Conservation (phyloP, 2,329 filamentous ascomycete genomes). For the Stachybotrys elegans region DNA sequence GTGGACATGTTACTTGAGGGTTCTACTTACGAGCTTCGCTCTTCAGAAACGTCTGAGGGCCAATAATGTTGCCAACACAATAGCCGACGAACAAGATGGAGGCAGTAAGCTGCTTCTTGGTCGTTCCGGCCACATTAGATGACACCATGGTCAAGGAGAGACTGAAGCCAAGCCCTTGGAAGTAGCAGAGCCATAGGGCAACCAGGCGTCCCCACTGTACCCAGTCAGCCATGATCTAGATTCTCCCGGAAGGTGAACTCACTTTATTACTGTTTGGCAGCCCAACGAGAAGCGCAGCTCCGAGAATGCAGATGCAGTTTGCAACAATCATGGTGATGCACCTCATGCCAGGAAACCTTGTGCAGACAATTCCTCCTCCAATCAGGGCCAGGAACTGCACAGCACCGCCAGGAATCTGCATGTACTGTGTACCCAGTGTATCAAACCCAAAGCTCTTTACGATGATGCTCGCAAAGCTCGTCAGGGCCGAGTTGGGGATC, state of each 20-base stretch:
- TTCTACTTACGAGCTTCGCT: no score
- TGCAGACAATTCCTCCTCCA: slow-evolving; percentile 7
- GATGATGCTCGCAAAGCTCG: slow-evolving; percentile 66
- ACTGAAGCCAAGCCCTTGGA: slow-evolving; percentile 61
- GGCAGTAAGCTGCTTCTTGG: slow-evolving; percentile 74
- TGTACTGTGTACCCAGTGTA: slow-evolving; percentile 60
- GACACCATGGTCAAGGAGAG: slow-evolving; percentile 46
- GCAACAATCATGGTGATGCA: slow-evolving; percentile 61
- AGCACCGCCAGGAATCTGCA: slow-evolving; percentile 66
- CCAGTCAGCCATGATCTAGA: slow-evolving; percentile 3
- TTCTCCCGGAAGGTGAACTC: slow-evolving; percentile 1
- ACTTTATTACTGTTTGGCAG: no score
- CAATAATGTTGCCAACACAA: slow-evolving; percentile 71
- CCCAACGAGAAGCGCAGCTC: slow-evolving; percentile 61
- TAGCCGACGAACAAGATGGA: slow-evolving; percentile 71
- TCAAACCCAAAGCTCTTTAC: slow-evolving; percentile 66
- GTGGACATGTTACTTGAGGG: no score
- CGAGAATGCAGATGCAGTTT: slow-evolving; percentile 48
- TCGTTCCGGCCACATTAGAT: slow-evolving; percentile 69
- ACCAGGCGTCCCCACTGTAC: slow-evolving; percentile 8
- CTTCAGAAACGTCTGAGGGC: no score
- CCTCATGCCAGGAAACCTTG: slow-evolving; percentile 43
- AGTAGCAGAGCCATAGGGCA: slow-evolving; percentile 69
- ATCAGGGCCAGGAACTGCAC: slow-evolving; percentile 8
- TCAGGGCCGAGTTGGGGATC: slow-evolving; percentile 66